Evolutionary conservation across 2,329 filamentous ascomycete species (phyloP).

Genomic region (Cercospora sp.): DNA sequence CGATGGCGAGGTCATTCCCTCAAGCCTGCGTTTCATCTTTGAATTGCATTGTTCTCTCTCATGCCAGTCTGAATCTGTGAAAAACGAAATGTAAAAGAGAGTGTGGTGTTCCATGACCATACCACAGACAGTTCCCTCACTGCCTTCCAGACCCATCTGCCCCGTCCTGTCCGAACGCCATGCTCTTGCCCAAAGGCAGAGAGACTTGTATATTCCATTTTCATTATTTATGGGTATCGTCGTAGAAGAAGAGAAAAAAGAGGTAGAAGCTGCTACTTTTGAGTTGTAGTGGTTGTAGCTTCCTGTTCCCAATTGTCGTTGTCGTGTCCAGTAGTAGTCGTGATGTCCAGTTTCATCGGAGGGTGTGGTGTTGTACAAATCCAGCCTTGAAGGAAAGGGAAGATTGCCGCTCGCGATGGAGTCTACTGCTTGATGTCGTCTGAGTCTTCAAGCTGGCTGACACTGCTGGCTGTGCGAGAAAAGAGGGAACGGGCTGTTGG

Average conservation of each 20-base stretch:
- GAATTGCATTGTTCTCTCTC: neutral
- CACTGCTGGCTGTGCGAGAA: slow-evolving; percentile 28
- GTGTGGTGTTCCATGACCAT: neutral
- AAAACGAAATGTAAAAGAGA: slow-evolving; percentile 16
- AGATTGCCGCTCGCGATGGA: neutral
- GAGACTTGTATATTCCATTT: neutral
- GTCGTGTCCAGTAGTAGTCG: neutral
- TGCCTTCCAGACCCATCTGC: neutral
- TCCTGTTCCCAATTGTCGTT: slow-evolving; percentile 7
- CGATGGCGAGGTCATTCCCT: neutral
- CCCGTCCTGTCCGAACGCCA: slow-evolving; percentile 9
- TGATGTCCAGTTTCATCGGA: neutral
- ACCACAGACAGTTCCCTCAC: neutral
- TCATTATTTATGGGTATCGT: slow-evolving; percentile 2
- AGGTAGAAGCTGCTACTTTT: slow-evolving; percentile 1
- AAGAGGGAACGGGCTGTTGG: slow-evolving; percentile 30
- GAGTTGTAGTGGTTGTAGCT: neutral
- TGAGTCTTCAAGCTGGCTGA: slow-evolving; percentile 24
- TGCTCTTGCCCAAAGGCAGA: neutral
- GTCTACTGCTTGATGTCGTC: slow-evolving; percentile 24
- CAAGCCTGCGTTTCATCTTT: neutral
- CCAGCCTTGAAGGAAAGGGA: neutral
- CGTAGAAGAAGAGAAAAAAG: neutral
- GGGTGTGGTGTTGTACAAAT: neutral
- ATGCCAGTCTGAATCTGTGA: slow-evolving; percentile 9